Percentiles rank a stretch among this genome's conserved stretches.
Conservation (phyloP, 2,329 filamentous ascomycete genomes). For the Colletotrichum sp. region DNA sequence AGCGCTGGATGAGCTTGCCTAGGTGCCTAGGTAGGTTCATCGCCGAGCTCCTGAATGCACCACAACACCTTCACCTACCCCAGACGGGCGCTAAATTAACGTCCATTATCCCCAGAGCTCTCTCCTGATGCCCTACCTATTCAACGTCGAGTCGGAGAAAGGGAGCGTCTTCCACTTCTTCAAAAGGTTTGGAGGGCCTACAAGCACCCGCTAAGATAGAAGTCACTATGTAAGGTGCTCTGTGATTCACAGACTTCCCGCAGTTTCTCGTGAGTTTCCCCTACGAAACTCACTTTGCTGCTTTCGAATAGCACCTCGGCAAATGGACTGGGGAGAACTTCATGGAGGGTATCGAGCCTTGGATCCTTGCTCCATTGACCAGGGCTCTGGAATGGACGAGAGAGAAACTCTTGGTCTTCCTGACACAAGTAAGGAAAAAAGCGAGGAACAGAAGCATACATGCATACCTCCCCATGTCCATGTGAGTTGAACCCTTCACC, state of each 20-base stretch:
- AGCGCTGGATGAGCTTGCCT: neutral
- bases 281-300: too few species aligned
- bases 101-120: neutral
- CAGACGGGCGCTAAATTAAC: neutral
- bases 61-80: neutral
- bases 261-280: too few species aligned
- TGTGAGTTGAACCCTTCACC: neutral
- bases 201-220: neutral
- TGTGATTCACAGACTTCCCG: too few species aligned
- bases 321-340: slow-evolving; percentile 19
- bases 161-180: neutral
- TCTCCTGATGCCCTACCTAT: neutral
- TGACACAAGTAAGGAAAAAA: neutral
- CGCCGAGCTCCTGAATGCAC: neutral
- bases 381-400: slow-evolving; percentile 15
- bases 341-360: slow-evolving; percentile 26
- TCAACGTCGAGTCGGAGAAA: neutral
- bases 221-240: too few species aligned
- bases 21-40: neutral
- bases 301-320: slow-evolving; percentile 30
- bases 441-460: neutral
- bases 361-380: slow-evolving; percentile 33
- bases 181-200: neutral
- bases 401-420: neutral
- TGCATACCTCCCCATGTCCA: neutral